These are phyloP conservation scores for Penstemon eatonii DNA, from an alignment of 257 asterid species.

Conservation along the genomic window DNA sequence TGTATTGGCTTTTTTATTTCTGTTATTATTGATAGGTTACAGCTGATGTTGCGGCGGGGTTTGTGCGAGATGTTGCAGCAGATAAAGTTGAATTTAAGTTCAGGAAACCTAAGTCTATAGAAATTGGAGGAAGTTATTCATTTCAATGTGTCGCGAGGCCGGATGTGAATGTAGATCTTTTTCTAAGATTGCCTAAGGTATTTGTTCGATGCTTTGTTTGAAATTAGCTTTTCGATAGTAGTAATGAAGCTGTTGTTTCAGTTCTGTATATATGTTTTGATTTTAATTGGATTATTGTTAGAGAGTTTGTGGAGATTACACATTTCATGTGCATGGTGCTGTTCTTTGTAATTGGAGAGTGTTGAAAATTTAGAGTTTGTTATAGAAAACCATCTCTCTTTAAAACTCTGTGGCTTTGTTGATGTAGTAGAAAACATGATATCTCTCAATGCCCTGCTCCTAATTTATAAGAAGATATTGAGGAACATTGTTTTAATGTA, in stretches of 20 bases:
- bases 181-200: slow-evolving; percentile 89
- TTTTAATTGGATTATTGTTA: not conserved
- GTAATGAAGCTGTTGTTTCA: not conserved
- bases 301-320: no score
- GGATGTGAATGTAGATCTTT: slow-evolving; percentile 73
- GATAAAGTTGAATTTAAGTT: slow-evolving; percentile 89
- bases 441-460: not conserved
- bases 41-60: slow-evolving; percentile 70
- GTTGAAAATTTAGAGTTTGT: not conserved
- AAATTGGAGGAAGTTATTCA: slow-evolving; percentile 85
- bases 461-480: not conserved
- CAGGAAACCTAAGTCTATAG: slow-evolving; percentile 60
- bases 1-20: not conserved
- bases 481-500: not conserved
- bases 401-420: not conserved
- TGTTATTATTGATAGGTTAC: slow-evolving; percentile 53
- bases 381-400: not conserved
- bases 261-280: not conserved
- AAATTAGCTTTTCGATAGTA: not conserved
- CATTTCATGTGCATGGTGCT: not conserved
- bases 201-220: not conserved
- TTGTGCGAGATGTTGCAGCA: slow-evolving; percentile 78
- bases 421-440: not conserved
- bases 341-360: not conserved
- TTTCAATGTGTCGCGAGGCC: slow-evolving; percentile 66